Percentiles rank a stretch among this genome's conserved stretches.
phyloP scores from a whole-genome alignment of 495 filamentous ascomycete genomes.

The Aspergillus heteromorphus region DNA sequence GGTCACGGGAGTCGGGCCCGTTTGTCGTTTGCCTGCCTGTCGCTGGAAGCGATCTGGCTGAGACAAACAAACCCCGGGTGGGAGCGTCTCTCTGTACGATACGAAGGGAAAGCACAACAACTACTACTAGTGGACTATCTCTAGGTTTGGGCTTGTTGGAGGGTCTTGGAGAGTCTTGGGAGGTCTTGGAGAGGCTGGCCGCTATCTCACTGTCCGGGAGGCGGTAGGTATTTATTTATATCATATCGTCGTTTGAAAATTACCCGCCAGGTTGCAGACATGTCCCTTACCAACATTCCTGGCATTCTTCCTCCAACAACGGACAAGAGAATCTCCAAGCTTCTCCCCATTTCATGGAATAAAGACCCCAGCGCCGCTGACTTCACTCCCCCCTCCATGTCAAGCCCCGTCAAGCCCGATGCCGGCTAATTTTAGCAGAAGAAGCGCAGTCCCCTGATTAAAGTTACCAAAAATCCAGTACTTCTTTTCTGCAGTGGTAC shows the following conservation, averaged over 20 bases:
- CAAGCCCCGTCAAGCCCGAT: no score
- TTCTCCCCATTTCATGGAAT: no score
- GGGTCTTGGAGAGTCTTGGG: neutral
- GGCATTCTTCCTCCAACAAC: neutral
- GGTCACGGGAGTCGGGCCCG: slow-evolving; percentile 7
- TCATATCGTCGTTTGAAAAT: neutral
- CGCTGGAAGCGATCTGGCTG: neutral
- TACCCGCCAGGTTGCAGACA: neutral
- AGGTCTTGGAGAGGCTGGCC: no score
- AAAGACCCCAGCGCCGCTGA: no score
- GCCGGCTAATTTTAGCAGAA: no score
- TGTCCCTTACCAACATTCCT: neutral
- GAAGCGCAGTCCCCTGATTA: no score
- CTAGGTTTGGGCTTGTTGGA: neutral
- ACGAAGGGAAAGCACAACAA: neutral
- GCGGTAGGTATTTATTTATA: neutral
- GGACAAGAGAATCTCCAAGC: no score
- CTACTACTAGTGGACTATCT: neutral
- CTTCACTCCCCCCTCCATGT: no score
- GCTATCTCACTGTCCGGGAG: no score
- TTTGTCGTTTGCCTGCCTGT: neutral
- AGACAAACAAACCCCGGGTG: neutral
- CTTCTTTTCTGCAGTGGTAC: no score
- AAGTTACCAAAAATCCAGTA: no score
- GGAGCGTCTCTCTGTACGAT: neutral